Evolutionary conservation across 164 flowering plant genomes (phyloP).

Genomic region (Chimonanthus salicifolius): DNA sequence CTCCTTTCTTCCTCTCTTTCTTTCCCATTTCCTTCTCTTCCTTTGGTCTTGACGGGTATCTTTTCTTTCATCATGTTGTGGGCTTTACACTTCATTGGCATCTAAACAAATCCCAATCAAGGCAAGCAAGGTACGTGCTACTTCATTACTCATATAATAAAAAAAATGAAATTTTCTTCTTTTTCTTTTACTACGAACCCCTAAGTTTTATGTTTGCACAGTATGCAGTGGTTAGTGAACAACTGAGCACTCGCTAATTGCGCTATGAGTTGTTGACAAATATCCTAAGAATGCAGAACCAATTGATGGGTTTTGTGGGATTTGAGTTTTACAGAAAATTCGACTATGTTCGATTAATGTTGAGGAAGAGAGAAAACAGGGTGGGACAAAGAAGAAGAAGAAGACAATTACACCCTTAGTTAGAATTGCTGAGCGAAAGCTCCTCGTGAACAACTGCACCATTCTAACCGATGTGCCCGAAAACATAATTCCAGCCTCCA

Average conservation of each 20-base stretch:
- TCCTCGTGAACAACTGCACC: conserved; percentile 52
- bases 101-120: conserved; percentile 7
- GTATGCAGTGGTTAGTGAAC: not conserved
- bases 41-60: conserved; percentile 11
- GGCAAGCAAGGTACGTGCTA: conserved; percentile 24
- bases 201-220: not conserved
- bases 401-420: conserved; percentile 80
- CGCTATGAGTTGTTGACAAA: not conserved
- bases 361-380: conserved; percentile 12
- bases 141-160: not conserved
- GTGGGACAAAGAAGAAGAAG: conserved; percentile 10
- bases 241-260: not conserved
- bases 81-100: conserved; percentile 20
- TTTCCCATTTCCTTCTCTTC: not conserved
- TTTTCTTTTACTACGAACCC: not conserved
- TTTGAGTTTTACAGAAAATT: conserved; percentile 19
- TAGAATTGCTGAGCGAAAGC: conserved; percentile 53
- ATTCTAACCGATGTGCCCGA: conserved; percentile 67
- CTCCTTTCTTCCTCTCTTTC: not conserved
- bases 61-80: conserved; percentile 21
- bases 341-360: conserved; percentile 7
- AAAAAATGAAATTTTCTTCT: not conserved
- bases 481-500: conserved; percentile 59
- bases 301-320: not conserved
- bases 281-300: not conserved